Evolutionary conservation across 2,329 filamentous ascomycete genomes (phyloP).

Genomic region (Colletotrichum destructivum): DNA sequence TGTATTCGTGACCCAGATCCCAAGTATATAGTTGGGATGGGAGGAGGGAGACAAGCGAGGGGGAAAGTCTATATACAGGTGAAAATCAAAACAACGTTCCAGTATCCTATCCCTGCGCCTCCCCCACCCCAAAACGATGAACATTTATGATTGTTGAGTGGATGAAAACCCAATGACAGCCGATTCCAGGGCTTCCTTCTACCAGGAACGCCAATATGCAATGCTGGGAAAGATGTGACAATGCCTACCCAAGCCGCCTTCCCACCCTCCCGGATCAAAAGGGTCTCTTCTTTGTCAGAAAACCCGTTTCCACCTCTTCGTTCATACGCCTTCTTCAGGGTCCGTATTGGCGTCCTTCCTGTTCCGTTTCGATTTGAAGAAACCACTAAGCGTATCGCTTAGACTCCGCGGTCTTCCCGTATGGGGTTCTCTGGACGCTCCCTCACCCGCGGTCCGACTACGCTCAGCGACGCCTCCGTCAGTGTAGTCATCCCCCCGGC

Average conservation of each 20-base stretch:
- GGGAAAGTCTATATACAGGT: conserved; percentile 4
- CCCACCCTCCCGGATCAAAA: not conserved
- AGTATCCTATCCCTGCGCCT: conserved; percentile 14
- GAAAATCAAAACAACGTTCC: conserved; percentile 5
- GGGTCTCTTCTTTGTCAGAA: not conserved
- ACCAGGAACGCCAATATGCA: conserved; percentile 42
- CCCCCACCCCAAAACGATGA: conserved; percentile 15
- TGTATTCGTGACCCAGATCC: conserved; percentile 1
- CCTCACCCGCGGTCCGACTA: conserved; percentile 36
- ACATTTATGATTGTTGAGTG: conserved; percentile 16
- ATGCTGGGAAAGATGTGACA: conserved; percentile 31
- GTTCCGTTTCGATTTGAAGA: conserved; percentile 56
- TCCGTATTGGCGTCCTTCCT: conserved; percentile 46
- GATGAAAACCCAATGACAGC: conserved; percentile 19
- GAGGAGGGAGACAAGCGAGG: conserved; percentile 7
- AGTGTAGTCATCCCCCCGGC: not conserved
- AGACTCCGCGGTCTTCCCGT: conserved; percentile 56
- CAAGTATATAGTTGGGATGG: not conserved
- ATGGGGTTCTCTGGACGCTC: conserved; percentile 26
- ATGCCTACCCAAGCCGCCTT: conserved; percentile 12
- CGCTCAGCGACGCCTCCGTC: conserved; percentile 28
- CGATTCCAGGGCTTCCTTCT: conserved; percentile 19
- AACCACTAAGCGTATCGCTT: conserved; percentile 58
- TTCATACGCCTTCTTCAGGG: conserved; percentile 35
- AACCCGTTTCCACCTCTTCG: not conserved